These are phyloP conservation scores for Triticum timopheevii DNA, from an alignment of 176 grass and related monocot genomes.

Conservation along the genomic window DNA sequence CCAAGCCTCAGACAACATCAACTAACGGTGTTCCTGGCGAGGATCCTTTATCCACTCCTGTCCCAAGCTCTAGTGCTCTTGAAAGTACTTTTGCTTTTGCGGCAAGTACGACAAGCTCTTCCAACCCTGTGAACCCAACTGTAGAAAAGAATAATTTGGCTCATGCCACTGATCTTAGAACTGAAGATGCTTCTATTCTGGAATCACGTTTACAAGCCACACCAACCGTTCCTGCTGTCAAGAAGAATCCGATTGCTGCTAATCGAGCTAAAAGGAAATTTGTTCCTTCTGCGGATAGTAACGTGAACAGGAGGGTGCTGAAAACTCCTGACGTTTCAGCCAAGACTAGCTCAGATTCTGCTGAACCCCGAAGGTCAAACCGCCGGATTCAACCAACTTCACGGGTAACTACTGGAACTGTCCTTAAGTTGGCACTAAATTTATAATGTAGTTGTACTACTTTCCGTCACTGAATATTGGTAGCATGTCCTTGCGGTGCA, in stretches of 20 bases:
- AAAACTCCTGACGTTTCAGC: conserved; percentile 50
- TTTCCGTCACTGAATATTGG: conserved; percentile 9
- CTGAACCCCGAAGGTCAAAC: conserved; percentile 84
- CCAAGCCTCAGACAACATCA: conserved; percentile 45
- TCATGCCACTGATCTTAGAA: conserved; percentile 30
- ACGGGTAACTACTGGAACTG: conserved; percentile 49
- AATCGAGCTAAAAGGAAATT: conserved; percentile 50
- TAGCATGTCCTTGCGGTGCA: neutral
- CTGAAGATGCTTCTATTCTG: conserved; percentile 32
- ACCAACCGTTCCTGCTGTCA: conserved; percentile 39
- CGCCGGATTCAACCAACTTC: conserved; percentile 95
- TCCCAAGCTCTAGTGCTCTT: conserved; percentile 38
- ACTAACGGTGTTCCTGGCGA: conserved; percentile 37
- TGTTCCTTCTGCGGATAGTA: conserved; percentile 38
- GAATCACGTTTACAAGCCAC: conserved; percentile 36
- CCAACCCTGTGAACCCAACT: conserved; percentile 22
- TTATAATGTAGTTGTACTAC: neutral
- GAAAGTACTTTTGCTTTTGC: conserved; percentile 34
- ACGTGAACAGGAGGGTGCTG: conserved; percentile 31
- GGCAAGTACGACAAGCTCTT: conserved; percentile 29
- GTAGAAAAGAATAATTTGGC: conserved; percentile 39
- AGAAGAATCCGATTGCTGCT: conserved; percentile 21
- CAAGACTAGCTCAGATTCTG: conserved; percentile 45
- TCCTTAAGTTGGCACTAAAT: conserved; percentile 3
- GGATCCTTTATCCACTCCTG: conserved; percentile 36